These are phyloP conservation scores for Nemania sp. DNA, from an alignment of 2,329 filamentous ascomycete species.

Conservation along the genomic window DNA sequence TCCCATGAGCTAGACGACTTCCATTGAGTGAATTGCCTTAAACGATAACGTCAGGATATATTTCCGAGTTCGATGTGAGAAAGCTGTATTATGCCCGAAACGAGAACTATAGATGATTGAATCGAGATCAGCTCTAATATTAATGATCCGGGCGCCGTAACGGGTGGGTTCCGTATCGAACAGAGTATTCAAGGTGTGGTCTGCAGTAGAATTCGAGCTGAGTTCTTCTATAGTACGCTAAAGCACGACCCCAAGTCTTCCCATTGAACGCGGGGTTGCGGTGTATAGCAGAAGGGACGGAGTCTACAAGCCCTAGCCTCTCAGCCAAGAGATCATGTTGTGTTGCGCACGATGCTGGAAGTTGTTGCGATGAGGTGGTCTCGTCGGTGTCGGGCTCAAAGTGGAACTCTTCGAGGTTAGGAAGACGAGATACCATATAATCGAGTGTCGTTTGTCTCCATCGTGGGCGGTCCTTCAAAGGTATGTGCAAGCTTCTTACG, in stretches of 20 bases:
- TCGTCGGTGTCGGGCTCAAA: conserved; percentile 21
- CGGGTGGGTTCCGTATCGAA: background rate
- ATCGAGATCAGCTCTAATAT: conserved; percentile 1
- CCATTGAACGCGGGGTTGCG: background rate
- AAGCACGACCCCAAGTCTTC: background rate
- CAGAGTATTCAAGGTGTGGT: background rate
- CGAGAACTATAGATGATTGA: background rate
- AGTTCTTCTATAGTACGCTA: background rate
- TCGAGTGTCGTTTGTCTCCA: conserved; percentile 30
- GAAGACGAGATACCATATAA: conserved; percentile 42
- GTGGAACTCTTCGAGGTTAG: conserved; percentile 43
- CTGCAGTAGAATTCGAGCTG: background rate
- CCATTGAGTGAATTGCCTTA: background rate
- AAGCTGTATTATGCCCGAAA: background rate
- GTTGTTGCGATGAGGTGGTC: background rate
- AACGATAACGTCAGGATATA: background rate
- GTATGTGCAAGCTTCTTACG: conserved; percentile 41
- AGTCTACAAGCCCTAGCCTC: background rate
- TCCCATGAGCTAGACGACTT: background rate
- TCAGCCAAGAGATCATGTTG: conserved; percentile 30
- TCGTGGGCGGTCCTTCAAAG: conserved; percentile 36
- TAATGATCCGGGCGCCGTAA: background rate
- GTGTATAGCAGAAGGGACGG: background rate
- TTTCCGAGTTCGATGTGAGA: background rate
- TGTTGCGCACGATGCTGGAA: background rate